Percentiles rank a stretch among this genome's conserved stretches.
Evolutionary conservation across 1,139 yeast genomes (phyloP).

Genomic region (Ogataea hybrid): DNA sequence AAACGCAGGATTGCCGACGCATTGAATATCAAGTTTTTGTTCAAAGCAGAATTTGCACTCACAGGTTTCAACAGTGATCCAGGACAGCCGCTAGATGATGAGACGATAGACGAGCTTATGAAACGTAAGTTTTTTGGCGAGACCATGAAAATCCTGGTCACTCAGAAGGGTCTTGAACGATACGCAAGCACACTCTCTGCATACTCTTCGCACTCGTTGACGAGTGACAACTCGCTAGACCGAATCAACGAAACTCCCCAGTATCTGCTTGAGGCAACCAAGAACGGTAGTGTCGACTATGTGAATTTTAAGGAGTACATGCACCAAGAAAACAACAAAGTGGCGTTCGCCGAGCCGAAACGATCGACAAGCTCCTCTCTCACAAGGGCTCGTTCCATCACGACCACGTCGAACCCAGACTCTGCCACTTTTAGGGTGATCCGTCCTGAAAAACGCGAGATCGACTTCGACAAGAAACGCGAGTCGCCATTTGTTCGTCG

Average conservation of each 20-base stretch:
- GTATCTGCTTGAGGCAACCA: slow-evolving; percentile 44
- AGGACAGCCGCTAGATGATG: slow-evolving; percentile 59
- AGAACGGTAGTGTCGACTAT: slow-evolving; percentile 48
- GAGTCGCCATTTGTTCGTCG: slow-evolving; percentile 60
- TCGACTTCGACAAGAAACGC: slow-evolving; percentile 78
- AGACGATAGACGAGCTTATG: slow-evolving; percentile 44
- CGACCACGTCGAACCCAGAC: slow-evolving; percentile 27
- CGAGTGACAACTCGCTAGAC: slow-evolving; percentile 41
- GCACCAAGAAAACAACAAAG: slow-evolving; percentile 19
- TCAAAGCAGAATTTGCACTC: slow-evolving; percentile 50
- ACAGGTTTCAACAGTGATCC: slow-evolving; percentile 68
- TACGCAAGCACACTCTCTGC: slow-evolving; percentile 16
- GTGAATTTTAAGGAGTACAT: slow-evolving; percentile 54
- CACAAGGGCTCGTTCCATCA: slow-evolving; percentile 28
- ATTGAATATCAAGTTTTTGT: slow-evolving; percentile 43
- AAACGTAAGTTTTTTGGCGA: slow-evolving; percentile 35
- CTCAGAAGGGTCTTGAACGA: slow-evolving; percentile 41
- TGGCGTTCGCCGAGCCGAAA: slow-evolving; percentile 8
- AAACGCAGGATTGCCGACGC: slow-evolving; percentile 39
- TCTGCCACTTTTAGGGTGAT: slow-evolving; percentile 60
- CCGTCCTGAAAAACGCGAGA: slow-evolving; percentile 62
- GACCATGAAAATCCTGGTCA: slow-evolving; percentile 26
- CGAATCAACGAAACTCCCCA: slow-evolving; percentile 61
- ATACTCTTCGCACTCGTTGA: slow-evolving; percentile 24
- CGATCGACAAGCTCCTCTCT: slow-evolving; percentile 26